These are phyloP conservation scores for Elaeis oleifera DNA, from an alignment of 202 grass and related monocot species.

Conservation along the genomic window DNA sequence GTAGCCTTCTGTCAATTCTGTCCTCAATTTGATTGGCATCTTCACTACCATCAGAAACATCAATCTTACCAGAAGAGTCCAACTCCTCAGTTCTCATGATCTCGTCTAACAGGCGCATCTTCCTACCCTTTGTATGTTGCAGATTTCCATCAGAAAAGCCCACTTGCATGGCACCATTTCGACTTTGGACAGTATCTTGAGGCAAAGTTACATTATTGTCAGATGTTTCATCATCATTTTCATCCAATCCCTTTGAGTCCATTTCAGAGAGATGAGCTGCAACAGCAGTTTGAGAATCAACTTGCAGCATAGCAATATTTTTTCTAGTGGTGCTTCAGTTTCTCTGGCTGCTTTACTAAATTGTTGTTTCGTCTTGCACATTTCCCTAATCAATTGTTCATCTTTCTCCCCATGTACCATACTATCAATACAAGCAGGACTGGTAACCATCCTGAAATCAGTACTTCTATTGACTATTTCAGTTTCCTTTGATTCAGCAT, in stretches of 20 bases:
- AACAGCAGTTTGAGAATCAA: neutral
- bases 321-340: constrained; percentile 14
- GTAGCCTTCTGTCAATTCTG: constrained; percentile 15
- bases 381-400: constrained; percentile 15
- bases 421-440: constrained; percentile 18
- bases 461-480: constrained; percentile 8
- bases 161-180: constrained; percentile 12
- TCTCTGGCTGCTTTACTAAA: neutral
- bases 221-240: neutral
- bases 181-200: constrained; percentile 17
- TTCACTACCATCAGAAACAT: constrained; percentile 25
- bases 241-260: neutral
- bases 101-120: constrained; percentile 49
- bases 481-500: constrained; percentile 17
- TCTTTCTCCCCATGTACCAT: constrained; percentile 20
- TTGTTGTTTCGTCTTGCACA: neutral
- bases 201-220: constrained; percentile 26
- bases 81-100: constrained; percentile 30
- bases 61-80: constrained; percentile 10
- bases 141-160: constrained; percentile 32
- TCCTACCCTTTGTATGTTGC: constrained; percentile 41
- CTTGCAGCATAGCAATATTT: constrained; percentile 12
- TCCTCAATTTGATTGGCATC: constrained; percentile 25
- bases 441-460: neutral
- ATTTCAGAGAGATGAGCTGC: neutral